phyloP scores from a whole-genome alignment of 2,329 filamentous ascomycete genomes.

The Aureobasidium pullulans region DNA sequence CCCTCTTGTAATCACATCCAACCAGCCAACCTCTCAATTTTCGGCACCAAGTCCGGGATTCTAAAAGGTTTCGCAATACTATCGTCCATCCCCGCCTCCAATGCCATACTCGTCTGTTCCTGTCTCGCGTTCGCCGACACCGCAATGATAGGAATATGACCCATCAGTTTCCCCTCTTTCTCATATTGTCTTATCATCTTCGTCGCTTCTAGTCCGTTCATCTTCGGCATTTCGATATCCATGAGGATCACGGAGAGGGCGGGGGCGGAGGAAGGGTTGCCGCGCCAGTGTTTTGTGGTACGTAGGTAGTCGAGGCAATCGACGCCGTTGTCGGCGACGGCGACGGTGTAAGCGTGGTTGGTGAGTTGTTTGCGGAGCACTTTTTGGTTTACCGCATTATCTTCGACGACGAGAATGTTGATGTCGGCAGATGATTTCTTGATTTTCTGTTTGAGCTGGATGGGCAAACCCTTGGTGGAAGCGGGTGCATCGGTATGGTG shows the following conservation, averaged over 20 bases:
- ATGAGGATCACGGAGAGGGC: conserved; percentile 50
- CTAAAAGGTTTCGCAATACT: conserved; percentile 16
- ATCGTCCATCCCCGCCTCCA: conserved; percentile 59
- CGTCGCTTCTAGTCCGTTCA: conserved; percentile 65
- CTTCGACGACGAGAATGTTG: conserved; percentile 23
- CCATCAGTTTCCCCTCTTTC: conserved; percentile 50
- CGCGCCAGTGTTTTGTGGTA: conserved; percentile 17
- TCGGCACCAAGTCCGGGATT: conserved; percentile 11
- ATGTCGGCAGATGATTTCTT: not conserved
- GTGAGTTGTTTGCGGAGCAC: conserved; percentile 33
- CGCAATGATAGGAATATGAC: conserved; percentile 68
- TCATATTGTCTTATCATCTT: conserved; percentile 62
- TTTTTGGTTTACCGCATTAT: conserved; percentile 36
- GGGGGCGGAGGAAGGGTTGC: not conserved
- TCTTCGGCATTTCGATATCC: conserved; percentile 70
- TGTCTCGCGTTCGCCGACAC: conserved; percentile 71
- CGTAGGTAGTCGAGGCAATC: conserved; percentile 30
- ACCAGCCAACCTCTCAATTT: conserved; percentile 4
- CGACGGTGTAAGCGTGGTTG: conserved; percentile 29
- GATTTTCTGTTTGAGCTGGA: not conserved
- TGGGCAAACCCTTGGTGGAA: not conserved
- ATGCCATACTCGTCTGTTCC: conserved; percentile 65
- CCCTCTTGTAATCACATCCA: not conserved
- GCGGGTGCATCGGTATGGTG: conserved; percentile 25
- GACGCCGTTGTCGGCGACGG: conserved; percentile 32